Evolutionary conservation across 495 filamentous ascomycete genomes (phyloP).

Genomic region (Neurospora cerealis): DNA sequence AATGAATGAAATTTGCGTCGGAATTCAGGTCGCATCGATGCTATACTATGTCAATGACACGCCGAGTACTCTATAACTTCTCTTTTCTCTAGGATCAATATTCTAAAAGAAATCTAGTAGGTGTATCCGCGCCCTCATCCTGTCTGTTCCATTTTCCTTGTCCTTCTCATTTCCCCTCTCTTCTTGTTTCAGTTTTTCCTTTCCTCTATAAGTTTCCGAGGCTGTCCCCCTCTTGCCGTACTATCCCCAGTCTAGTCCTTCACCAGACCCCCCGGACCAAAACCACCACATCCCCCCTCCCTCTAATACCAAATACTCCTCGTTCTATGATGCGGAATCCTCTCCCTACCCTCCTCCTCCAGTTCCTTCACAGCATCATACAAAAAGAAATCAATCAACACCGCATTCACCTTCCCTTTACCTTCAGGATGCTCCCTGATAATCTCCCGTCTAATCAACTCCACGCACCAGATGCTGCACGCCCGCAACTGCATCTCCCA

Average conservation of each 20-base stretch:
- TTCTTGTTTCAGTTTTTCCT: too few relatives aligned
- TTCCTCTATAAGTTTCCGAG: too few relatives aligned
- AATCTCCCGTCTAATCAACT: conserved; percentile 82
- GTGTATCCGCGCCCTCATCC: not conserved
- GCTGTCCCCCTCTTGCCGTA: not conserved
- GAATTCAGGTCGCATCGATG: not conserved
- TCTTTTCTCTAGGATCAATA: not conserved
- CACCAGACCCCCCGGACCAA: too few relatives aligned
- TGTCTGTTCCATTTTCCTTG: not conserved
- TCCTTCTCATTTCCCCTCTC: too few relatives aligned
- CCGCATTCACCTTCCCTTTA: conserved; percentile 58
- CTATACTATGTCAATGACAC: not conserved
- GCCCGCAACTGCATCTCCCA: conserved; percentile 86
- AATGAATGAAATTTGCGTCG: not conserved
- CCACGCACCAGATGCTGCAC: conserved; percentile 87
- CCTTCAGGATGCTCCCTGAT: conserved; percentile 56
- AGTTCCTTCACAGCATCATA: conserved; percentile 87
- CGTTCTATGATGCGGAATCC: conserved; percentile 83
- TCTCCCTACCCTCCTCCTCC: conserved; percentile 50
- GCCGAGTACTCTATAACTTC: not conserved
- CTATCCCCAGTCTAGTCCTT: not conserved
- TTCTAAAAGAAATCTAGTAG: not conserved
- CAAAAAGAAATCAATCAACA: conserved; percentile 91
- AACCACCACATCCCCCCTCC: not conserved
- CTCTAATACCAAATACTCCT: conserved; percentile 89